A percentile compares a stretch with the other conserved stretches of the same genome.
phyloP scores from a whole-genome alignment of 75 land plant species.

The Pseudotsuga menziesii region DNA sequence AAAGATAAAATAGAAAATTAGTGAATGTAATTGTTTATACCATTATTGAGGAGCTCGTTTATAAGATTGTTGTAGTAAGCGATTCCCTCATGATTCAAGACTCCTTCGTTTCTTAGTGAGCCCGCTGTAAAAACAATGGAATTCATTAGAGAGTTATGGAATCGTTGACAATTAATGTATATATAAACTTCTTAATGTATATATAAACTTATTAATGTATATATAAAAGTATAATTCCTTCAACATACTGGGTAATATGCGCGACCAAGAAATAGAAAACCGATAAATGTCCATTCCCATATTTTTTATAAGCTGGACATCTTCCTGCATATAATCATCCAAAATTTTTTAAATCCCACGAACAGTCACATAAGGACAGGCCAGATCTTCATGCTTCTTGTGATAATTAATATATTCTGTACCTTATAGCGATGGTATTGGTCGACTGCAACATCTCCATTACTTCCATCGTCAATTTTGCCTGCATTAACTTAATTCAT shows the following conservation, averaged over 20 bases:
- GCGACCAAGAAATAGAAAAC: slow-evolving; percentile 29
- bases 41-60: slow-evolving; percentile 13
- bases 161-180: not conserved
- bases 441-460: not conserved
- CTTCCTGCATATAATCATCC: slow-evolving; percentile 23
- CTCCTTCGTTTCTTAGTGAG: not conserved
- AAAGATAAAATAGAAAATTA: too few species aligned
- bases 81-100: slow-evolving; percentile 16
- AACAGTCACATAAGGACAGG: too few species aligned
- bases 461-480: slow-evolving; percentile 21
- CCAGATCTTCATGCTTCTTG: too few species aligned
- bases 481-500: slow-evolving; percentile 1
- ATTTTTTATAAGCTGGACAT: slow-evolving; percentile 19
- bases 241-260: slow-evolving; percentile 28
- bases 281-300: slow-evolving; percentile 27
- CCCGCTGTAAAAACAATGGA: not conserved
- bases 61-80: slow-evolving; percentile 31
- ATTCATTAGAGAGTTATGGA: not conserved
- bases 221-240: not conserved
- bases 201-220: not conserved
- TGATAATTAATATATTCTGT: too few species aligned
- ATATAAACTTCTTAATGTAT: not conserved
- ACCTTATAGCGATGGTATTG: slow-evolving; percentile 21
- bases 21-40: not conserved
- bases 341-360: not conserved